These are phyloP conservation scores for Luffa acutangula DNA, from an alignment of 306 rosid species.

Conservation along the genomic window DNA sequence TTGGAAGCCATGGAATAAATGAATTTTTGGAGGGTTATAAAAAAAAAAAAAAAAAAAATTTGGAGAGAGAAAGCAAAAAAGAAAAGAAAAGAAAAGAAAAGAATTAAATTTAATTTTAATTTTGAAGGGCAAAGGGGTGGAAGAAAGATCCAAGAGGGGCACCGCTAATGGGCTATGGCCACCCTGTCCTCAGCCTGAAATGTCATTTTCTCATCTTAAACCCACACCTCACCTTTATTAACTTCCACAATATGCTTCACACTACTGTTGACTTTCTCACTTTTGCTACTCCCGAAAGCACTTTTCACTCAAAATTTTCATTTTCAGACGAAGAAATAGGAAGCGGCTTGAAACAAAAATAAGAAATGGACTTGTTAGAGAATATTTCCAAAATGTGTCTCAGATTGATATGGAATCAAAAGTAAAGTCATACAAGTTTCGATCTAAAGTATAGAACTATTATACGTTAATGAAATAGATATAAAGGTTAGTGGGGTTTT, in stretches of 20 bases:
- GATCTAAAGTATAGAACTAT: no score
- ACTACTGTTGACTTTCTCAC: neutral
- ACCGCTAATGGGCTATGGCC: slow-evolving; percentile 73
- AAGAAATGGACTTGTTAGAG: neutral
- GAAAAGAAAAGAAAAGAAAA: neutral
- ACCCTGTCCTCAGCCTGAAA: slow-evolving; percentile 59
- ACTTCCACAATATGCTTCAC: neutral
- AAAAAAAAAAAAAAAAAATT: neutral
- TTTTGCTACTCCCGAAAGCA: neutral
- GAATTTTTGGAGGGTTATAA: neutral
- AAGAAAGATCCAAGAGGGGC: slow-evolving; percentile 73
- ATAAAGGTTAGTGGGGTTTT: no score
- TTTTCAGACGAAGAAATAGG: no score
- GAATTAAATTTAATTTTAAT: neutral
- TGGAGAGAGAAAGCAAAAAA: neutral
- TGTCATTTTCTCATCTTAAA: slow-evolving; percentile 71
- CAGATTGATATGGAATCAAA: neutral
- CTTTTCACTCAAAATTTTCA: neutral
- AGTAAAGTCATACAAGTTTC: no score
- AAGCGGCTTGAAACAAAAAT: neutral
- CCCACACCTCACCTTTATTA: slow-evolving; percentile 6
- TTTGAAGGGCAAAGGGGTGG: neutral
- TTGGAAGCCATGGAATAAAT: neutral
- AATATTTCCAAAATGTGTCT: no score
- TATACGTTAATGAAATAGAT: no score